Conservation (phyloP, 2,329 filamentous ascomycete genomes). For the Thelonectria rubi region DNA sequence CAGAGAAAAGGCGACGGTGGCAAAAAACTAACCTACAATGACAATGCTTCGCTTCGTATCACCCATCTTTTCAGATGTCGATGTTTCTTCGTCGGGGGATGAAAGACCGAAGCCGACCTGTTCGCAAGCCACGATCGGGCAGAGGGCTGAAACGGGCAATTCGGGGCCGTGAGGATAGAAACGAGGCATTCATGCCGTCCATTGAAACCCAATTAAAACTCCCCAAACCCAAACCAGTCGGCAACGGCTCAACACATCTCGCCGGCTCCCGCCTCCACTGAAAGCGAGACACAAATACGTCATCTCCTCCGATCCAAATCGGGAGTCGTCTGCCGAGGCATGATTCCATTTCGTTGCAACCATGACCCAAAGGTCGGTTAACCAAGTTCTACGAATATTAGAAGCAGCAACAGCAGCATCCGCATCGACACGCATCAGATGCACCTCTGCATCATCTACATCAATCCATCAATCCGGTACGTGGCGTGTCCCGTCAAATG, state of each 20-base stretch:
- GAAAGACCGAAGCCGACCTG: neutral
- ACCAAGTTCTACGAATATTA: too few species aligned
- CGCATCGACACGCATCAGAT: neutral
- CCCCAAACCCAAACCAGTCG: conserved; percentile 11
- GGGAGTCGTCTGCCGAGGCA: conserved; percentile 37
- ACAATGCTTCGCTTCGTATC: conserved; percentile 55
- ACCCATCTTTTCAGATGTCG: conserved; percentile 42
- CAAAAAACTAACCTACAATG: conserved; percentile 55
- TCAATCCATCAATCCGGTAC: neutral
- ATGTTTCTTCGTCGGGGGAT: neutral
- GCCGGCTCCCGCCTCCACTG: conserved; percentile 25
- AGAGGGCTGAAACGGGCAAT: conserved; percentile 17
- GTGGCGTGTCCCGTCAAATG: too few species aligned
- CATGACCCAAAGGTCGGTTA: too few species aligned
- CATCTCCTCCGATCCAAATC: conserved; percentile 31
- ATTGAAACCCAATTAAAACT: neutral
- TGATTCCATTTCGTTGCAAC: too few species aligned
- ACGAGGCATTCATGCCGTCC: neutral
- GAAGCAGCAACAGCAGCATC: conserved; percentile 22
- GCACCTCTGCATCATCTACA: neutral
- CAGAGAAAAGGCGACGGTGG: neutral
- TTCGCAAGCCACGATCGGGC: neutral
- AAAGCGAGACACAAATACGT: conserved; percentile 27
- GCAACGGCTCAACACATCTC: conserved; percentile 35
- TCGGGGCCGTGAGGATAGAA: conserved; percentile 13